Base-by-base conservation (phyloP, 305 asterid genomes). In the Petunia hybrid region DNA sequence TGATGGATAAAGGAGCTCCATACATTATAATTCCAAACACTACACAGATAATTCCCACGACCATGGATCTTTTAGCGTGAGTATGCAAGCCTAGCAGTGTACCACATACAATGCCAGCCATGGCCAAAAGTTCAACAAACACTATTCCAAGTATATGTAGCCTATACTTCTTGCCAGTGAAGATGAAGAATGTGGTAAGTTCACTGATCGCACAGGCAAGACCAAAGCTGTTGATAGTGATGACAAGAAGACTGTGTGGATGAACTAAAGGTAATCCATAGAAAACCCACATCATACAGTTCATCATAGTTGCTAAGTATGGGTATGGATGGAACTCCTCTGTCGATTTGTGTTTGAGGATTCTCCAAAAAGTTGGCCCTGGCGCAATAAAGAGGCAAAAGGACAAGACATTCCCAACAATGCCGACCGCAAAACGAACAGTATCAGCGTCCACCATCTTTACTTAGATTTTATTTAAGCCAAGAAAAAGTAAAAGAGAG, bases 271-370 rank as follows among this genome's bases (percentile, higher is more conserved):
- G 97, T 51, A 91, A 31, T 2, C 94, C 94, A 22, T 92, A 92
- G 77, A 87, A 88, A 35, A 92, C 48, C 98, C 97, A 94, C 76
- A 90, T 81, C 35, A 83, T 1, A 62, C 98, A 94, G 84, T 92
- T 94, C 92, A 92, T 78, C 22, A 82, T 82, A 2, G 89, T 77
- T 1, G 91, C 91, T 0, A 92, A 80, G 87, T 91, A 92, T 4
- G 97, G 97, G 22, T 87, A 93, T 0, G 97, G 96, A 16, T 93
- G 94, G 80, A 92, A 94, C 67, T 85, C 94, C 85, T 91, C 95
- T 0, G 91, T 86, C 48, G 85, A 80, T 68, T 86, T 90, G 1
- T 84, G 90, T 85, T 87, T 87, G 7, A 59, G 0, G 9, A 94
- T 91, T 80, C 93, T 84, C 77, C 8, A 3, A 38, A 90, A 87